Conservation (phyloP, 169 alveolate genomes). For the Besnoitia besnoiti region DNA sequence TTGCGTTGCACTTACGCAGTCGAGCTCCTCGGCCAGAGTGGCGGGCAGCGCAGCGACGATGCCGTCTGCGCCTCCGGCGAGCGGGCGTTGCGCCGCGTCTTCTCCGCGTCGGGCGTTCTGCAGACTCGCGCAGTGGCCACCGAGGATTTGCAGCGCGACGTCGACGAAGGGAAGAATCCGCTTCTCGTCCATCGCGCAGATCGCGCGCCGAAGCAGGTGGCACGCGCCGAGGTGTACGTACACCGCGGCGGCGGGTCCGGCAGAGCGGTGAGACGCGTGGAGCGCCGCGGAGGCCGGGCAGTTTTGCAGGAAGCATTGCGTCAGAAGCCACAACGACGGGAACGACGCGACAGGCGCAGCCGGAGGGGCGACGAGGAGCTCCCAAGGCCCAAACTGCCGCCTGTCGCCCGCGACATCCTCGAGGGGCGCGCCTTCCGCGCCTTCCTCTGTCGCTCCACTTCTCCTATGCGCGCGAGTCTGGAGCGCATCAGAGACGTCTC, state of each 20-base stretch:
- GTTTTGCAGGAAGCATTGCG: not conserved
- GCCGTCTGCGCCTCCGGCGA: too few relatives aligned
- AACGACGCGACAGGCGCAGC: not conserved
- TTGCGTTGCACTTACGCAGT: too few relatives aligned
- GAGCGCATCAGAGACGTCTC: too few relatives aligned
- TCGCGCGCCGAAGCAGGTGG: not conserved
- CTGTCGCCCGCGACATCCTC: too few relatives aligned
- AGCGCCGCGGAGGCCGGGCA: not conserved
- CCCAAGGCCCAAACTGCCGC: too few relatives aligned
- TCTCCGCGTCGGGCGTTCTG: not conserved
- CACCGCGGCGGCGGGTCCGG: not conserved
- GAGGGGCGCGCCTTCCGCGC: too few relatives aligned
- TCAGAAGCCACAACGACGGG: slow-evolving; percentile 20
- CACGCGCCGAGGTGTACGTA: slow-evolving; percentile 35
- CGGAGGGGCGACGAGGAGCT: too few relatives aligned
- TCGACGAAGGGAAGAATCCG: slow-evolving; percentile 25
- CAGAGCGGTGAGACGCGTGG: not conserved
- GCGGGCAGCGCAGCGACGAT: not conserved
- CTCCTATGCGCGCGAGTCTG: too few relatives aligned
- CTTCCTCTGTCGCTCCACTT: too few relatives aligned
- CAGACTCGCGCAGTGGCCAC: not conserved
- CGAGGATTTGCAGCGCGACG: slow-evolving; percentile 2
- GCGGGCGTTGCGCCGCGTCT: not conserved
- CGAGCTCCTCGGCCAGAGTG: not conserved
- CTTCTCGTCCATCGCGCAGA: slow-evolving; percentile 1